Evolutionary conservation across 1,284 basidiomycete genomes (phyloP).

Genomic region (Schizophyllum amplum): DNA sequence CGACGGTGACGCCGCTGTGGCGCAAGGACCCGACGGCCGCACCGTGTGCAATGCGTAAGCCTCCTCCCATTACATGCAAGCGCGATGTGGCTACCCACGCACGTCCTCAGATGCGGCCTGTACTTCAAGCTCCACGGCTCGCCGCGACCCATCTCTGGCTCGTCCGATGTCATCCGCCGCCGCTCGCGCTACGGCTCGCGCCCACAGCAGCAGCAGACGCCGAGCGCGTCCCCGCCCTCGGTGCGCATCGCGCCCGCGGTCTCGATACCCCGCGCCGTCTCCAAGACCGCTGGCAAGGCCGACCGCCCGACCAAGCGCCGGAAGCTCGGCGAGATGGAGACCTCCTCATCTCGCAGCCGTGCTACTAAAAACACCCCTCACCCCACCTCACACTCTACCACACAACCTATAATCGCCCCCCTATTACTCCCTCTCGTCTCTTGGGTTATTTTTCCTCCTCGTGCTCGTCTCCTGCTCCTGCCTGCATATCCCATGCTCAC

Average conservation of each 20-base stretch:
- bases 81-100: neutral
- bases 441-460: neutral
- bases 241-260: neutral
- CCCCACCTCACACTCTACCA: neutral
- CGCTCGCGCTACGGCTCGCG: conserved; percentile 2
- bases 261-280: neutral
- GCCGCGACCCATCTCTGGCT: conserved; percentile 7
- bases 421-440: neutral
- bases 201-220: neutral
- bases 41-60: conserved; percentile 6
- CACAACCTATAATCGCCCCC: neutral
- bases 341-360: neutral
- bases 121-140: conserved; percentile 8
- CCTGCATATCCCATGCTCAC: neutral
- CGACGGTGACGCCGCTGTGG: conserved; percentile 6
- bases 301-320: neutral
- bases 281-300: neutral
- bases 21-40: conserved; percentile 5
- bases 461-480: neutral
- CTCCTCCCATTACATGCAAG: neutral
- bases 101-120: neutral
- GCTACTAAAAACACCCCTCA: neutral
- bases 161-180: conserved; percentile 4
- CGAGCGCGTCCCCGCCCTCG: neutral
- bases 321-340: neutral